phyloP scores from a whole-genome alignment of 176 grass and related monocot genomes.

The Stipa capillata region DNA sequence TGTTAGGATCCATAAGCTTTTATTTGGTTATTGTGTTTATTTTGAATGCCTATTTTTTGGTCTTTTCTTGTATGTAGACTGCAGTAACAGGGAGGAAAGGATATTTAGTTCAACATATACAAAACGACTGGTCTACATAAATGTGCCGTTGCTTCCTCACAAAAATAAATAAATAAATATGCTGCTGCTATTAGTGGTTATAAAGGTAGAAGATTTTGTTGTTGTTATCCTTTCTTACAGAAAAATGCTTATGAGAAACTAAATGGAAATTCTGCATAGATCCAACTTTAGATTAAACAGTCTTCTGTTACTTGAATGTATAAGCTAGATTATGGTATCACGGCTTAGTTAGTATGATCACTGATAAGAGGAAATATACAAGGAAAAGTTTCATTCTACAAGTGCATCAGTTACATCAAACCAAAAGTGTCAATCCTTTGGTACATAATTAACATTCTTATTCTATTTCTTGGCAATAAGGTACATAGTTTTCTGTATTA shows the following conservation, averaged over 20 bases:
- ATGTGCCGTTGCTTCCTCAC: background rate
- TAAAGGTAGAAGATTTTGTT: background rate
- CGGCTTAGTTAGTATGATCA: background rate
- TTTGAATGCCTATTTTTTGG: background rate
- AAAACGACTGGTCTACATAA: background rate
- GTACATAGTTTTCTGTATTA: background rate
- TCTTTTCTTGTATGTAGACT: background rate
- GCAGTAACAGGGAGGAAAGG: background rate
- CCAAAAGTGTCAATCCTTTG: background rate
- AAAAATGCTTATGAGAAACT: background rate
- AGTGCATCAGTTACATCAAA: background rate
- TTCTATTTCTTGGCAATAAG: background rate
- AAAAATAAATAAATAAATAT: background rate
- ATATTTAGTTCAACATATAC: background rate
- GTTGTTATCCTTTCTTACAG: background rate
- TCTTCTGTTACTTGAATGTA: background rate
- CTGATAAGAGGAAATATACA: background rate
- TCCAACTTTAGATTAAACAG: background rate
- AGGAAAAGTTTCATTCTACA: background rate
- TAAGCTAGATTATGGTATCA: too few species aligned
- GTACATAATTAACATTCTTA: background rate
- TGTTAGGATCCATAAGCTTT: background rate
- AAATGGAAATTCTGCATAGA: background rate
- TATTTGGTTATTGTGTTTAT: background rate
- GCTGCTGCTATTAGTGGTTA: background rate